These are phyloP conservation scores for Mesembryanthemum crystallinum DNA, from an alignment of 148 eudicot genomes.

Conservation along the genomic window DNA sequence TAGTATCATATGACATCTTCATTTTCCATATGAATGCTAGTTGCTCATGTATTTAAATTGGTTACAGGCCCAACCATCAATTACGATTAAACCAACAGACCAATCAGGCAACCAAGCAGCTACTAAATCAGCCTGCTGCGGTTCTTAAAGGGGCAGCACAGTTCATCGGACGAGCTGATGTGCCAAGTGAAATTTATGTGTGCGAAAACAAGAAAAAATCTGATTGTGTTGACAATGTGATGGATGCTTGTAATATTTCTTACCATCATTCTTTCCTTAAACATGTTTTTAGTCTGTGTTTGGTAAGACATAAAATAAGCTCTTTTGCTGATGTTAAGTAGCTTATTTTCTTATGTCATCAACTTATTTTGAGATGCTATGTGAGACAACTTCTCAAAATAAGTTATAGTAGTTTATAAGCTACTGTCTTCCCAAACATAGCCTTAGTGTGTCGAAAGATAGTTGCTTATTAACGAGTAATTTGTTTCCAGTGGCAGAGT, in stretches of 20 bases:
- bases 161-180: constrained; percentile 9
- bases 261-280: constrained; percentile 41
- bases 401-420: too few relatives aligned
- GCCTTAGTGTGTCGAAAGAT: constrained; percentile 41
- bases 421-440: too few relatives aligned
- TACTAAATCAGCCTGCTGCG: constrained; percentile 79
- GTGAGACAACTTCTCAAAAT: too few relatives aligned
- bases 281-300: constrained; percentile 26
- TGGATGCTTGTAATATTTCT: constrained; percentile 45
- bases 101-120: constrained; percentile 42
- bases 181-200: constrained; percentile 15
- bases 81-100: constrained; percentile 60
- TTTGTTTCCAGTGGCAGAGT: constrained; percentile 13
- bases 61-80: constrained; percentile 58
- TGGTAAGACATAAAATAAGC: too few relatives aligned
- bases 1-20: neutral
- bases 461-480: constrained; percentile 34
- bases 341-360: too few relatives aligned
- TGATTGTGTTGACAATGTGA: constrained; percentile 31
- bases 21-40: neutral
- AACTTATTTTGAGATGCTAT: too few relatives aligned
- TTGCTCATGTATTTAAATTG: neutral
- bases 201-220: constrained; percentile 19
- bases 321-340: too few relatives aligned
- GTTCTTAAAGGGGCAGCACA: constrained; percentile 31